Percentiles rank a stretch among this genome's conserved stretches.
Evolutionary conservation across 2,329 filamentous ascomycete species (phyloP).

Genomic region (Fusarium sp.): DNA sequence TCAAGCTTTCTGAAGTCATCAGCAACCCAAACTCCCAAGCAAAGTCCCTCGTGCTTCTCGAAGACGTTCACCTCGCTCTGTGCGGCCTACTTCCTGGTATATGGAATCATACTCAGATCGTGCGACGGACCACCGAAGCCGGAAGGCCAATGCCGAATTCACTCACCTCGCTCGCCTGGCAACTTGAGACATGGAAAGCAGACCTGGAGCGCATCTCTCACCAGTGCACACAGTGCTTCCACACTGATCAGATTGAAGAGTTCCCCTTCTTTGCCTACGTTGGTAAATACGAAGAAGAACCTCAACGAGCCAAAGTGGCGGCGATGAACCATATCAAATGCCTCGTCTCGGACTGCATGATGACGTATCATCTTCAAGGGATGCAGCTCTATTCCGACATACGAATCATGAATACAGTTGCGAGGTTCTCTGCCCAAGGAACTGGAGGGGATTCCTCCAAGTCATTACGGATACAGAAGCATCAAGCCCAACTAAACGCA

Average conservation of each 20-base stretch:
- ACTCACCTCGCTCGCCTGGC: slow-evolving; percentile 37
- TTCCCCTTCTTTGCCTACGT: slow-evolving; percentile 45
- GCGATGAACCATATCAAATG: slow-evolving; percentile 46
- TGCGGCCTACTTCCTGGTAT: slow-evolving; percentile 48
- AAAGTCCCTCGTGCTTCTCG: slow-evolving; percentile 45
- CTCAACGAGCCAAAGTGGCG: slow-evolving; percentile 35
- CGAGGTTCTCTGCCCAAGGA: slow-evolving; percentile 25
- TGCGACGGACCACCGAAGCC: slow-evolving; percentile 35
- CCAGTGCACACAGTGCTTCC: slow-evolving; percentile 28
- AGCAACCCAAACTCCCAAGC: slow-evolving; percentile 44
- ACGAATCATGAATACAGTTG: slow-evolving; percentile 45
- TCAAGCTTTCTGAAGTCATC: slow-evolving; percentile 48
- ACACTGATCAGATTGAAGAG: slow-evolving; percentile 19
- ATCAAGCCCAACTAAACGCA: slow-evolving; percentile 34
- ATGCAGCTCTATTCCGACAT: slow-evolving; percentile 53
- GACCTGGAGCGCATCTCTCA: slow-evolving; percentile 42
- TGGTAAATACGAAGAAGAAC: slow-evolving; percentile 43
- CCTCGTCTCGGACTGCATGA: slow-evolving; percentile 48
- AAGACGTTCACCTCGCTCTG: slow-evolving; percentile 51
- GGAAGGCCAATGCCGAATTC: slow-evolving; percentile 16
- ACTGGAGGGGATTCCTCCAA: slow-evolving; percentile 23
- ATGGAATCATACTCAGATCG: slow-evolving; percentile 47
- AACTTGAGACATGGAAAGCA: slow-evolving; percentile 43
- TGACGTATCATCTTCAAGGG: slow-evolving; percentile 53
- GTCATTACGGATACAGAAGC: slow-evolving; percentile 33